phyloP scores from a whole-genome alignment of 306 rosid species.

The Begonia loranthoides region DNA sequence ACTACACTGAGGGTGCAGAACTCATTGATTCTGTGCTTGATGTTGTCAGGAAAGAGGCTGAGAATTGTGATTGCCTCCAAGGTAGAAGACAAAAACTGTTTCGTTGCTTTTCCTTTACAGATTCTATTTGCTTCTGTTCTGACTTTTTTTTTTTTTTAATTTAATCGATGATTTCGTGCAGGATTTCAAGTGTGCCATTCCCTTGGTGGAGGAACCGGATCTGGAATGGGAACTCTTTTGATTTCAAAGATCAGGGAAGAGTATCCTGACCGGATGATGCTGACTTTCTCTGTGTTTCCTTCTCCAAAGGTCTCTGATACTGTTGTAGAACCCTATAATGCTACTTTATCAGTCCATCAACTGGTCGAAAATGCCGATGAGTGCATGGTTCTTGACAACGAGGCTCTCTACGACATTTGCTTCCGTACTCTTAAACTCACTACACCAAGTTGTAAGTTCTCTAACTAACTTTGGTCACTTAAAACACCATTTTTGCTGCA shows the following conservation, averaged over 20 bases:
- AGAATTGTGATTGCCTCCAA: conserved; percentile 35
- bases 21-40: conserved; percentile 30
- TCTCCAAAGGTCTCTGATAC: conserved; percentile 37
- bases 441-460: conserved; percentile 4
- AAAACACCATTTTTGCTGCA: no score
- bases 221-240: conserved; percentile 36
- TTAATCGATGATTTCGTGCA: no score
- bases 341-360: conserved; percentile 25
- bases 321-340: conserved; percentile 9
- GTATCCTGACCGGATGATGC: conserved; percentile 32
- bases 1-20: conserved; percentile 35
- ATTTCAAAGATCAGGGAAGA: conserved; percentile 36
- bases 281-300: conserved; percentile 30
- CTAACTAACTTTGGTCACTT: conserved; percentile 3
- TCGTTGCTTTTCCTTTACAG: no score
- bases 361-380: conserved; percentile 34
- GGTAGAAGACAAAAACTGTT: conserved; percentile 11
- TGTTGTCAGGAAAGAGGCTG: conserved; percentile 33
- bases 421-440: conserved; percentile 23
- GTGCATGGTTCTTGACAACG: conserved; percentile 35
- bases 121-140: no score
- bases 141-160: no score
- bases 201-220: conserved; percentile 30
- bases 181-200: conserved; percentile 34
- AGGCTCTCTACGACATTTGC: conserved; percentile 13